Base-by-base conservation (phyloP, 129 eudicot species). In the Chrysanthemum lavandulifolium region DNA sequence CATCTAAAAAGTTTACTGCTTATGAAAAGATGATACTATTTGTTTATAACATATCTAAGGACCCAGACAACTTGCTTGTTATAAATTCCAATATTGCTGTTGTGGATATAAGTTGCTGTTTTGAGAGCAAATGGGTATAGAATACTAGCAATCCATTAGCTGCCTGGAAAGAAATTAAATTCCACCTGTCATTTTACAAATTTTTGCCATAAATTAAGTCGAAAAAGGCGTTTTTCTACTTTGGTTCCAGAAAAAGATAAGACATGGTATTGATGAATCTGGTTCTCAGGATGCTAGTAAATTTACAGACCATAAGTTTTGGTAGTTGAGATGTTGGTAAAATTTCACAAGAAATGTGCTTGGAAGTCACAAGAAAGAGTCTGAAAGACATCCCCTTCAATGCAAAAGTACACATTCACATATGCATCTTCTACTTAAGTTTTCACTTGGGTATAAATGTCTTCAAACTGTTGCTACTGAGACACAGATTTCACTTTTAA, bases 311-410 rank as follows among this genome's bases (percentile, higher is more conserved):
- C 75, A 43, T 67, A 25, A 50, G 77, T 71, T 61, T 4, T 59
- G 72, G 78, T 78, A 11, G 78, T 78, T 78, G 73, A 66, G n/a
- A 78, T 78, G 82, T 72, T 66, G 82, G 82, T 78, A 47, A 65
- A 64, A 5, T 47, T 78, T 78, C 82, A 78, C 82, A 78, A 65
- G 82, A 71, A 55, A 55, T 72, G 68, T 29, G 43, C 68, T 78
- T 63, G 21, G 2, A 71, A 71, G 77, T 78, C 82, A 78, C 82
- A 78, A 71, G 82, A 78, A 72, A 23, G 25, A 23, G 25, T 23
- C 25, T 23, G 25, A 23, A 23, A 78, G 73, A 55, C 13, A 78
- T 57, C 25, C 52, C 73, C 72, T 78, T 72, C 47, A 78, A 71
- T 71, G 73, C 73, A 78, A 72, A 78, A 72, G 78, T 55, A 25